A percentile compares a stretch with the other conserved stretches of the same genome.
phyloP scores from a whole-genome alignment of 139 green algal species.

The Tetradesmus obliquus region DNA sequence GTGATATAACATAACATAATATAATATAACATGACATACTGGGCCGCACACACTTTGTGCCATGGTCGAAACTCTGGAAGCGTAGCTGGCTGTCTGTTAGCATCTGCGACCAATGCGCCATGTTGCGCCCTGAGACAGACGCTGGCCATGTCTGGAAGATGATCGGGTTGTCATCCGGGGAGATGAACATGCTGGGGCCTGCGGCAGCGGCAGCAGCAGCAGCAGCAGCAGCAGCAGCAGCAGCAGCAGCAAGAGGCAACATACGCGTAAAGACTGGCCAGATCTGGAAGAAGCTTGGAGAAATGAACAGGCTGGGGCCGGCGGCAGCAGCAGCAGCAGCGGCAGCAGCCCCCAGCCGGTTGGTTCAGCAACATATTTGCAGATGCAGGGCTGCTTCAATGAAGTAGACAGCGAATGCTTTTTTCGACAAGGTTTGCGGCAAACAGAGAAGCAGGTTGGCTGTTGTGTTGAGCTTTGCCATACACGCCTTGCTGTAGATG shows the following conservation, averaged over 20 bases:
- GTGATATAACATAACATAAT: neutral
- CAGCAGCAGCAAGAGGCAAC: too few relatives aligned
- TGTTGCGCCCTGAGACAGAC: neutral
- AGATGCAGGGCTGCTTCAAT: too few relatives aligned
- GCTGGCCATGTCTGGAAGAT: neutral
- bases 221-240: neutral
- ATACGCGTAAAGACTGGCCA: neutral
- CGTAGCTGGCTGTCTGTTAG: neutral
- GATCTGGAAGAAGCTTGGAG: neutral
- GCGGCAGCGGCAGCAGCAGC: conserved; percentile 16
- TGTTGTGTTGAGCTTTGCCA: too few relatives aligned
- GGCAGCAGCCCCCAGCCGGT: neutral
- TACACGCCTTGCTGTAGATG: too few relatives aligned
- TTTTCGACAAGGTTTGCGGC: too few relatives aligned
- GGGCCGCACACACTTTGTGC: neutral
- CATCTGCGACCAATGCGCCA: conserved; percentile 16
- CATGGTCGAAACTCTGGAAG: neutral
- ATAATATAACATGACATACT: too few relatives aligned
- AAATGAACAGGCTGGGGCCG: neutral
- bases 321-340: neutral
- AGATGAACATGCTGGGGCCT: neutral
- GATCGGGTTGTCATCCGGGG: neutral
- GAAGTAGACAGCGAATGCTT: too few relatives aligned
- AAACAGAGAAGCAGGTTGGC: too few relatives aligned
- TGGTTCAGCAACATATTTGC: neutral